Evolutionary conservation across 1,284 basidiomycete species (phyloP).

Genomic region (Afroboletus lepidellus): DNA sequence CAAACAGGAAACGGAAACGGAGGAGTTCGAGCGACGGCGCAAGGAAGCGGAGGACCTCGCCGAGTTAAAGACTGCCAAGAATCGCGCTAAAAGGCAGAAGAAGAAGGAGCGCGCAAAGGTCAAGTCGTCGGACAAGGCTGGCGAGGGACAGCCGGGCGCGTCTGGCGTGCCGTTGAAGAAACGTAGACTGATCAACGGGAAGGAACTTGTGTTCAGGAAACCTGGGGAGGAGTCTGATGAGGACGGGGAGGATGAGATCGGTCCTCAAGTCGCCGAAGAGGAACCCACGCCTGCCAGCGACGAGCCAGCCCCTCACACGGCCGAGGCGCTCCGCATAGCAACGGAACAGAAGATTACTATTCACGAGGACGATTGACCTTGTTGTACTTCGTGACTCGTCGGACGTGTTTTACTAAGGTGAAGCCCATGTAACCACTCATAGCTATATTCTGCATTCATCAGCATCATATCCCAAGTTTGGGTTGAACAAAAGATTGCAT

Average conservation of each 20-base stretch:
- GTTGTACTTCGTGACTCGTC: too few relatives aligned
- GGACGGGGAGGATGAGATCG: slow-evolving; percentile 30
- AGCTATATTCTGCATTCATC: slow-evolving; percentile 8
- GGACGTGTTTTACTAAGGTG: slow-evolving; percentile 6
- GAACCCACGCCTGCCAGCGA: slow-evolving; percentile 11
- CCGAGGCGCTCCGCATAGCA: slow-evolving; percentile 27
- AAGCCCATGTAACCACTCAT: slow-evolving; percentile 6
- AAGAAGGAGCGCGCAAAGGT: slow-evolving; percentile 72
- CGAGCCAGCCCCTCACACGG: slow-evolving; percentile 3
- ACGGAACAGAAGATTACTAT: slow-evolving; percentile 46
- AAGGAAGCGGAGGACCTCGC: slow-evolving; percentile 41
- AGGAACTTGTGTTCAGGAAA: slow-evolving; percentile 54
- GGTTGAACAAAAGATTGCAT: not conserved
- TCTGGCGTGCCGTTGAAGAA: slow-evolving; percentile 45
- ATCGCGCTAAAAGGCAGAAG: slow-evolving; percentile 87
- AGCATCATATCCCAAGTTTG: not conserved
- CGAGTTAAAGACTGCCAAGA: slow-evolving; percentile 89
- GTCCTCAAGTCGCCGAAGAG: slow-evolving; percentile 6
- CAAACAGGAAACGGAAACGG: slow-evolving; percentile 28
- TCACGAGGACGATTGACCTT: slow-evolving; percentile 48
- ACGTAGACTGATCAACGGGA: slow-evolving; percentile 54
- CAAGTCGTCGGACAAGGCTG: slow-evolving; percentile 36
- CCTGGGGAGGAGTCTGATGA: slow-evolving; percentile 53
- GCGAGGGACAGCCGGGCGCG: slow-evolving; percentile 22
- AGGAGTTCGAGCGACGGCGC: slow-evolving; percentile 30